These are phyloP conservation scores for Aspergillus pseudoviridinutans DNA, from an alignment of 2,329 filamentous ascomycete species.

Conservation along the genomic window DNA sequence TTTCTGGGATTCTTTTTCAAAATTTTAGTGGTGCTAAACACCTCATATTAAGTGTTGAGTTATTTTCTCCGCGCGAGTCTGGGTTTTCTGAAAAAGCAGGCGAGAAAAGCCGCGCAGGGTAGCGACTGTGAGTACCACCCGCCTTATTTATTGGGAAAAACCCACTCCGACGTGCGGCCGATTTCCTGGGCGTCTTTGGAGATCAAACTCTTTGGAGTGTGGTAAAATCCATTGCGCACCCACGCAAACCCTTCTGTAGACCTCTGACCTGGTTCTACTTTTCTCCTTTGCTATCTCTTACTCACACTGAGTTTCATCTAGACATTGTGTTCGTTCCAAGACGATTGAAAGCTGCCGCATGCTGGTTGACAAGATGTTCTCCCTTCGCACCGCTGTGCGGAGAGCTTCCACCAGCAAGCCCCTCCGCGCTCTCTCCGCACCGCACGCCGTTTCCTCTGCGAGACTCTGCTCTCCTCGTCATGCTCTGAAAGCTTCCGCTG, in stretches of 20 bases:
- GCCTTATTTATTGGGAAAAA: slow-evolving; percentile 7
- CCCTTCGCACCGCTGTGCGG: slow-evolving; percentile 43
- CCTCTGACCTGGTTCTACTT: slow-evolving; percentile 4
- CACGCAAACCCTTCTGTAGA: slow-evolving; percentile 7
- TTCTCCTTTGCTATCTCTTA: slow-evolving; percentile 3
- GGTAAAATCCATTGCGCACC: slow-evolving; percentile 5
- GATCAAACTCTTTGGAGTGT: slow-evolving; percentile 7
- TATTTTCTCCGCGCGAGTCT: not conserved
- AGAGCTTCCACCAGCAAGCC: slow-evolving; percentile 40
- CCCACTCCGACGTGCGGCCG: slow-evolving; percentile 23
- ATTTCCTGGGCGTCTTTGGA: slow-evolving; percentile 8
- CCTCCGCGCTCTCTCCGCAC: slow-evolving; percentile 39
- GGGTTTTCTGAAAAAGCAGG: not conserved
- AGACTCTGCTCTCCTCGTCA: slow-evolving; percentile 23
- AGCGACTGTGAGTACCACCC: slow-evolving; percentile 11
- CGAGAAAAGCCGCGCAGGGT: slow-evolving; percentile 16
- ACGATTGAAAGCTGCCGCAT: slow-evolving; percentile 38
- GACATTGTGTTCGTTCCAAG: slow-evolving; percentile 14
- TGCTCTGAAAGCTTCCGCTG: slow-evolving; percentile 24
- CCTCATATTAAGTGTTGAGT: not conserved
- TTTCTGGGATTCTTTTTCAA: not conserved
- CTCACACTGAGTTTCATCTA: slow-evolving; percentile 5
- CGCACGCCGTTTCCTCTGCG: slow-evolving; percentile 28
- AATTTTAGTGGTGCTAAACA: not conserved
- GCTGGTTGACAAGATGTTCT: slow-evolving; percentile 41